A percentile compares a stretch with the other conserved stretches of the same genome.
These are phyloP conservation scores for Penicillium taxi DNA, from an alignment of 495 filamentous ascomycete species.

Conservation along the genomic window DNA sequence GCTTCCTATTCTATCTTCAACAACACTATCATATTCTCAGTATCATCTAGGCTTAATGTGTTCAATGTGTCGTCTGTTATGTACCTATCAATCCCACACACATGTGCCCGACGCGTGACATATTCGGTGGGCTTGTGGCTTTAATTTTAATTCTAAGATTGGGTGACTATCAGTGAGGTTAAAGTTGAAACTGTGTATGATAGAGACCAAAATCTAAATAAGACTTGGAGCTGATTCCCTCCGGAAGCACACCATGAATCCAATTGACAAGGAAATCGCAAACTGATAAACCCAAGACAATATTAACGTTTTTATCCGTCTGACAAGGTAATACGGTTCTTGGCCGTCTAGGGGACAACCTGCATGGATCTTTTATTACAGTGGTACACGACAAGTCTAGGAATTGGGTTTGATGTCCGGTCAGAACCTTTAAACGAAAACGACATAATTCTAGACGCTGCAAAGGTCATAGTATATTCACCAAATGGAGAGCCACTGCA, in stretches of 20 bases:
- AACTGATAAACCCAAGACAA: slow-evolving; percentile 44
- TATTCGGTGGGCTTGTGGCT: slow-evolving; percentile 14
- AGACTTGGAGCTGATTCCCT: slow-evolving; percentile 12
- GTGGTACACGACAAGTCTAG: no score
- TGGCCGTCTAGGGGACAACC: background rate
- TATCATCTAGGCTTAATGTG: background rate
- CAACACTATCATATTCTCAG: slow-evolving; percentile 20
- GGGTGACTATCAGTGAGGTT: no score
- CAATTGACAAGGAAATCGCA: slow-evolving; percentile 44
- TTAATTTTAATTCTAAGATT: slow-evolving; percentile 16
- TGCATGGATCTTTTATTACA: no score
- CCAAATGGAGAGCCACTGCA: no score
- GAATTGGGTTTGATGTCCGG: no score
- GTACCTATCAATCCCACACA: slow-evolving; percentile 23
- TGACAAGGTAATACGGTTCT: background rate
- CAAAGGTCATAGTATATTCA: no score
- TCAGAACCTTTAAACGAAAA: no score
- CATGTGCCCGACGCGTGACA: slow-evolving; percentile 24
- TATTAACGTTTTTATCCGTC: slow-evolving; percentile 51
- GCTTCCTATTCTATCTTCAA: slow-evolving; percentile 33
- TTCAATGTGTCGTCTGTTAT: background rate
- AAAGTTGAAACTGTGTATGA: slow-evolving; percentile 1
- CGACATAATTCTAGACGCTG: no score
- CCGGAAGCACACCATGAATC: slow-evolving; percentile 35
- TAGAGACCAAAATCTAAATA: slow-evolving; percentile 16